phyloP scores from a whole-genome alignment of 2,329 filamentous ascomycete species.

The Fusarium nelsonii region DNA sequence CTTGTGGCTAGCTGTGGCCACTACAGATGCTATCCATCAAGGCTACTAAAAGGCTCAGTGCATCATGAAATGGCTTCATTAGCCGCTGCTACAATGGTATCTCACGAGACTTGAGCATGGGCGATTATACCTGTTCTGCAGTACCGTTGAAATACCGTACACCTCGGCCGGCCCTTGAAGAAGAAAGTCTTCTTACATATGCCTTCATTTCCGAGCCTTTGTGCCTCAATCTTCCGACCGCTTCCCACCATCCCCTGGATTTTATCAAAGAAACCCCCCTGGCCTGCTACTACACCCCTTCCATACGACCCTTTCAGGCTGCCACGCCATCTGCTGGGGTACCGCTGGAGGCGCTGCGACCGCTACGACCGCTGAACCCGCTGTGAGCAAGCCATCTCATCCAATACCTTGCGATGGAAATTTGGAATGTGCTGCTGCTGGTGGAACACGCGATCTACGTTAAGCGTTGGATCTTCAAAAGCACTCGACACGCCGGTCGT shows the following conservation, averaged over 20 bases:
- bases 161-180: neutral
- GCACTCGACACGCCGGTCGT: constrained; percentile 1
- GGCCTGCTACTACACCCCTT: constrained; percentile 23
- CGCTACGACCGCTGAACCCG: constrained; percentile 44
- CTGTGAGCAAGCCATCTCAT: constrained; percentile 45
- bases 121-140: constrained; percentile 1
- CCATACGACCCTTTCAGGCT: constrained; percentile 5
- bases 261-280: constrained; percentile 29
- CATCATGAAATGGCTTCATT: neutral
- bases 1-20: constrained; percentile 10
- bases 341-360: constrained; percentile 40
- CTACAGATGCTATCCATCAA: neutral
- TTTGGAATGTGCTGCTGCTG: constrained; percentile 47
- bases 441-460: constrained; percentile 45
- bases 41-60: neutral
- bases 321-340: constrained; percentile 24
- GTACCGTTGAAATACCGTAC: neutral
- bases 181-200: constrained; percentile 27
- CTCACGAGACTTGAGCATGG: constrained; percentile 1
- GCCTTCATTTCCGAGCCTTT: constrained; percentile 38
- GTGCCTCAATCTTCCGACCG: constrained; percentile 20
- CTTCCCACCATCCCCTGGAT: constrained; percentile 31
- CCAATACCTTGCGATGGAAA: constrained; percentile 42
- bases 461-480: constrained; percentile 23
- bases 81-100: neutral